These are phyloP conservation scores for Straminergon stramineum DNA, from an alignment of 225 moss, liverwort and hornwort genomes.

Conservation along the genomic window DNA sequence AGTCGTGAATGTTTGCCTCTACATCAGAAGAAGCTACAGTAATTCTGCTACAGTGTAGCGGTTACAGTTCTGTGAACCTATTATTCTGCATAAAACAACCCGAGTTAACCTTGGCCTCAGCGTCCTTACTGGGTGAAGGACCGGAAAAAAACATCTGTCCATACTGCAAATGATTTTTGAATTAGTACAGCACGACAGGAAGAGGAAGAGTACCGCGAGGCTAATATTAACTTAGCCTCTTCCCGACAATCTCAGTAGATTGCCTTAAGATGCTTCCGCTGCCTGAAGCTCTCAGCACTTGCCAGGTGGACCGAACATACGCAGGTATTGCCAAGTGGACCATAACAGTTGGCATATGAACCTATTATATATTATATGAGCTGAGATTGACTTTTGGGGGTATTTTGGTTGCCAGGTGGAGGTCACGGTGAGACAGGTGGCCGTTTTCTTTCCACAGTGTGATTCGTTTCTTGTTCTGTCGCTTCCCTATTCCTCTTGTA, in stretches of 20 bases:
- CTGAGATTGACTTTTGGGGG: neutral
- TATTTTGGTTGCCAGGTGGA: neutral
- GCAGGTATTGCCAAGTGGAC: neutral
- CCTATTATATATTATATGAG: neutral
- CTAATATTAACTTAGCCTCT: neutral
- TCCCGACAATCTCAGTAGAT: neutral
- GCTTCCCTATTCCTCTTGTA: neutral
- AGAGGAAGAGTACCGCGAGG: neutral
- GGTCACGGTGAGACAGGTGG: neutral
- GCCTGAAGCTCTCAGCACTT: neutral
- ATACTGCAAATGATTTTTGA: neutral
- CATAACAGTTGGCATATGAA: neutral
- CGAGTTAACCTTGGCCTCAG: neutral
- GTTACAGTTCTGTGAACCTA: neutral
- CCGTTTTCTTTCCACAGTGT: neutral
- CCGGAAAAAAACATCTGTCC: neutral
- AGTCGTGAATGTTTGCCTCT: neutral
- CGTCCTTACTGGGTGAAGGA: neutral
- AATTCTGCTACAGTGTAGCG: neutral
- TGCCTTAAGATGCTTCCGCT: neutral
- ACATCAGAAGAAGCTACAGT: neutral
- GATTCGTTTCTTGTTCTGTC: neutral
- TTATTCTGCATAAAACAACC: neutral
- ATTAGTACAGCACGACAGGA: neutral
- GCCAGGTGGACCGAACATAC: neutral